Evolutionary conservation across 2,329 filamentous ascomycete genomes (phyloP).

Genomic region (Gnomoniopsis sp.): DNA sequence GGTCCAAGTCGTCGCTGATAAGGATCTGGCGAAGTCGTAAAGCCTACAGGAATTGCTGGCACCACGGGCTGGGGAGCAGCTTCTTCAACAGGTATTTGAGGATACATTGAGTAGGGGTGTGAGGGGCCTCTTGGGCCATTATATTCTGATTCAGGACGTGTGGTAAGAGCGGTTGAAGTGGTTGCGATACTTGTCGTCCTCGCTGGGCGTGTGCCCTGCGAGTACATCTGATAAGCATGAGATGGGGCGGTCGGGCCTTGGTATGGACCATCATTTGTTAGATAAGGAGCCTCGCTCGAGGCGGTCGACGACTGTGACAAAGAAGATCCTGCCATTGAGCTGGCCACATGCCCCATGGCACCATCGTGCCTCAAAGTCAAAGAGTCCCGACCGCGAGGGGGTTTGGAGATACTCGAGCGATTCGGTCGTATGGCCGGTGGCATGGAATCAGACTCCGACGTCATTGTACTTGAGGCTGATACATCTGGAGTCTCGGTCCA

Average conservation of each 20-base stretch:
- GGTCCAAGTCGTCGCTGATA: constrained; percentile 74
- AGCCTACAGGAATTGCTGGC: constrained; percentile 65
- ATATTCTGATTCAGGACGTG: constrained; percentile 42
- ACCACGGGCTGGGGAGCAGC: constrained; percentile 33
- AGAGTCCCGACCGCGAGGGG: constrained; percentile 45
- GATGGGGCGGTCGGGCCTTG: constrained; percentile 70
- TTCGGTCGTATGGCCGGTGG: constrained; percentile 24
- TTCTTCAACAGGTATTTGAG: constrained; percentile 69
- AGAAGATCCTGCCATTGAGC: constrained; percentile 6
- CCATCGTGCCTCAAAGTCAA: constrained; percentile 53
- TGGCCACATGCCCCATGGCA: constrained; percentile 29
- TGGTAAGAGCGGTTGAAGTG: constrained; percentile 37
- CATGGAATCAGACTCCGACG: not conserved
- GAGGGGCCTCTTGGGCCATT: constrained; percentile 63
- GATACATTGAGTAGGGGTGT: constrained; percentile 84
- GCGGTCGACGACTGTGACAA: constrained; percentile 28
- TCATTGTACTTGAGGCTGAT: not conserved
- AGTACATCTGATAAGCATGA: constrained; percentile 82
- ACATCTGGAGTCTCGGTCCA: not conserved
- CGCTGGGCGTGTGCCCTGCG: constrained; percentile 71
- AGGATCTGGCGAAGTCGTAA: constrained; percentile 61
- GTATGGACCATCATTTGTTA: constrained; percentile 60
- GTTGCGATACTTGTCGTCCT: constrained; percentile 66
- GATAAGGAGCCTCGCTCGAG: constrained; percentile 35
- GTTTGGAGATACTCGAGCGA: constrained; percentile 55